These are phyloP conservation scores for Fusarium sp. DNA, from an alignment of 2,329 filamentous ascomycete genomes.

Conservation along the genomic window DNA sequence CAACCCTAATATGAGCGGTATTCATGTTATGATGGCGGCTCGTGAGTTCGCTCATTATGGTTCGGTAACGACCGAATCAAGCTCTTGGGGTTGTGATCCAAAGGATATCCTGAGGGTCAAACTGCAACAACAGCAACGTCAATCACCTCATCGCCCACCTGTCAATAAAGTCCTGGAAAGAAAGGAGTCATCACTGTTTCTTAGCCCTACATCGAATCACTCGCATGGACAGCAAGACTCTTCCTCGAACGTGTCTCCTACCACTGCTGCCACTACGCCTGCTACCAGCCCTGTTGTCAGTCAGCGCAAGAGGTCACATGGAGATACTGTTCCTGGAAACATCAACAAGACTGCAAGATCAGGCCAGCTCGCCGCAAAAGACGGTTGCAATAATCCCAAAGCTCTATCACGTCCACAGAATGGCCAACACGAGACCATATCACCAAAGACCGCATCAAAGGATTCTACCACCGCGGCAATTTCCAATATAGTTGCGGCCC, in stretches of 20 bases:
- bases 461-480: not conserved
- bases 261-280: not conserved
- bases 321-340: too few species aligned
- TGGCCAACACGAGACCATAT: too few species aligned
- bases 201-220: not conserved
- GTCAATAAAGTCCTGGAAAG: not conserved
- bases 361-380: too few species aligned
- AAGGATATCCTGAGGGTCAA: not conserved
- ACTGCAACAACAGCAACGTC: not conserved
- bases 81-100: not conserved
- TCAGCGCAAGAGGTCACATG: not conserved
- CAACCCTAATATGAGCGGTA: not conserved
- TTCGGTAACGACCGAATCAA: accelerated
- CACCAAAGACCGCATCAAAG: not conserved
- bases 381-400: too few species aligned
- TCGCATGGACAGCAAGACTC: not conserved
- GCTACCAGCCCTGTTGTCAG: not conserved
- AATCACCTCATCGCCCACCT: not conserved
- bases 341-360: too few species aligned
- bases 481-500: not conserved
- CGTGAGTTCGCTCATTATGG: not conserved
- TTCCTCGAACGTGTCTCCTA: not conserved
- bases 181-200: not conserved
- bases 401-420: too few species aligned
- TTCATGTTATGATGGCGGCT: not conserved